These are phyloP conservation scores for Rhynchospora pubera DNA, from an alignment of 176 grass and related monocot genomes.

Conservation along the genomic window DNA sequence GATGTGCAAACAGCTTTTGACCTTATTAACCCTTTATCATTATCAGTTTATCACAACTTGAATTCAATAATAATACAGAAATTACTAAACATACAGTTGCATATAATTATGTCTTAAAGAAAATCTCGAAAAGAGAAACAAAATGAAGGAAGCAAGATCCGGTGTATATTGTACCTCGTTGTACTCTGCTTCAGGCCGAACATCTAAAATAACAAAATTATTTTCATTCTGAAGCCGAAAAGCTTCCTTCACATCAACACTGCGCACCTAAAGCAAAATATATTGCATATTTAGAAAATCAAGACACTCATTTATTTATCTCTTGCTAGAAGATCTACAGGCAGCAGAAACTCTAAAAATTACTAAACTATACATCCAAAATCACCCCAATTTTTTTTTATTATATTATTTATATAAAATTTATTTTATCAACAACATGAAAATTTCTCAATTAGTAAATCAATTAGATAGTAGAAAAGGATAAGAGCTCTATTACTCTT, in stretches of 20 bases:
- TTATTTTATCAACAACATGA: neutral
- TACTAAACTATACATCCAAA: neutral
- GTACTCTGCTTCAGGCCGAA: slow-evolving; percentile 85
- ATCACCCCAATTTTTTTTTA: neutral
- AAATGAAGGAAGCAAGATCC: neutral
- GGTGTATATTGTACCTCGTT: slow-evolving; percentile 48
- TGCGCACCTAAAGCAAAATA: slow-evolving; percentile 57
- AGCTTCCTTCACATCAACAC: slow-evolving; percentile 97
- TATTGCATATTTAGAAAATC: neutral
- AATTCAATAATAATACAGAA: neutral
- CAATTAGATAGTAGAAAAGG: neutral
- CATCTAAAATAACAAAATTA: slow-evolving; percentile 92
- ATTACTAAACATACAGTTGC: neutral
- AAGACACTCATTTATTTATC: neutral
- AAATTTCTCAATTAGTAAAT: neutral
- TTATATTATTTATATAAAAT: neutral
- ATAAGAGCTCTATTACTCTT: slow-evolving; percentile 34
- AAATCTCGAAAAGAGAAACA: neutral
- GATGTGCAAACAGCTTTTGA: neutral
- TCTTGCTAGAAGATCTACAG: neutral
- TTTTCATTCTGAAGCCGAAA: slow-evolving; percentile 96
- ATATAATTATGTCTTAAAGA: neutral
- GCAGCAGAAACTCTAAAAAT: neutral
- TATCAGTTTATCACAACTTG: neutral
- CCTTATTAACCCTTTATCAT: neutral